Conservation (phyloP, 2,329 filamentous ascomycete species). For the Graphilbum fragrans region DNA sequence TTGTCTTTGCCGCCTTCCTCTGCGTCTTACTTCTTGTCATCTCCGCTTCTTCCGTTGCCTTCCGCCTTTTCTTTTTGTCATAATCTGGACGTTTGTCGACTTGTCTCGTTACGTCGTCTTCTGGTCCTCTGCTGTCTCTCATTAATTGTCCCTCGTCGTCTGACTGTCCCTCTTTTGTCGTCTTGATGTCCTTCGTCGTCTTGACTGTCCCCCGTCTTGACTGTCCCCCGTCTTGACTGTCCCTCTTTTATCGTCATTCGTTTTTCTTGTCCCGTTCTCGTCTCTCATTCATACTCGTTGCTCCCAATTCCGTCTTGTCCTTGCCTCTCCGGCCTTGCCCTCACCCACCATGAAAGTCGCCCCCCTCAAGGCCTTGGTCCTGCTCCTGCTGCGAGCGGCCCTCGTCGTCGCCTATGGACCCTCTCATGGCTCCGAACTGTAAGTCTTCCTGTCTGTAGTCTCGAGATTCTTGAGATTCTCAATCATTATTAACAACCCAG, state of each 20-base stretch:
- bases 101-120: neutral
- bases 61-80: neutral
- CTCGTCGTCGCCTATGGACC: neutral
- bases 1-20: neutral
- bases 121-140: neutral
- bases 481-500: neutral
- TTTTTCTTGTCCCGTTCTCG: neutral
- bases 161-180: neutral
- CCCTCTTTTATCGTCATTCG: neutral
- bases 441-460: neutral
- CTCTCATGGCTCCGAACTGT: neutral
- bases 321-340: neutral
- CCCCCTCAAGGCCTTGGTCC: neutral
- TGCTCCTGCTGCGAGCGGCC: neutral
- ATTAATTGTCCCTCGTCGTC: neutral
- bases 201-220: neutral
- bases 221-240: neutral
- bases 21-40: neutral
- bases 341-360: neutral
- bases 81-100: neutral
- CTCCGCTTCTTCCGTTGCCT: neutral
- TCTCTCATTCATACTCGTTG: neutral
- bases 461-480: no score
- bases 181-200: neutral
- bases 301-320: neutral